Conservation (phyloP, 805 yeast genomes). For the Yamadazyma sp. region DNA sequence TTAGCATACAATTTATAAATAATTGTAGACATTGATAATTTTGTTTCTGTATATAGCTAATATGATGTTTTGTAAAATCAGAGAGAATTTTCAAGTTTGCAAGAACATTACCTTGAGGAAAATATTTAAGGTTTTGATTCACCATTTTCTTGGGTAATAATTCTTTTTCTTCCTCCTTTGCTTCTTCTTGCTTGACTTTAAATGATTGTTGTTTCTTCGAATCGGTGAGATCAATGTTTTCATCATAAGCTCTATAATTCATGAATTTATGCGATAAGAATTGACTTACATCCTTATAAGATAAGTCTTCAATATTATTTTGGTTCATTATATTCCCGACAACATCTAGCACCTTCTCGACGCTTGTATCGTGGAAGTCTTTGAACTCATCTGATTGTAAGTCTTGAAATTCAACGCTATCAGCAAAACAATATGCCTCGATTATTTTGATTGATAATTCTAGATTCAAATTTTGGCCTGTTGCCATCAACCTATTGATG, state of each 20-base stretch:
- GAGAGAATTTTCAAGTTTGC: slow-evolving; percentile 25
- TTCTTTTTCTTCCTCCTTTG: slow-evolving; percentile 5
- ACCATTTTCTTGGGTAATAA: slow-evolving; percentile 18
- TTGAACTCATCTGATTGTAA: slow-evolving; percentile 5
- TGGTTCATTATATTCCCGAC: slow-evolving; percentile 23
- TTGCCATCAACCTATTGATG: slow-evolving; percentile 24
- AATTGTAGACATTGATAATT: slow-evolving; percentile 19
- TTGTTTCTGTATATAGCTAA: slow-evolving; percentile 17
- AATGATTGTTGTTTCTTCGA: slow-evolving; percentile 6
- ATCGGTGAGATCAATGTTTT: slow-evolving; percentile 18
- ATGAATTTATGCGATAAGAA: slow-evolving; percentile 28
- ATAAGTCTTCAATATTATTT: slow-evolving; percentile 10
- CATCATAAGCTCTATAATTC: slow-evolving; percentile 23
- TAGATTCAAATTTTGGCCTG: slow-evolving; percentile 33
- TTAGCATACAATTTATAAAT: slow-evolving; percentile 35
- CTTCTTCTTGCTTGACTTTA: slow-evolving; percentile 12
- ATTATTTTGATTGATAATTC: slow-evolving; percentile 31
- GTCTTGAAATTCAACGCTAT: slow-evolving; percentile 5
- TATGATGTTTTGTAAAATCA: slow-evolving; percentile 21
- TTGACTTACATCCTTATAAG: slow-evolving; percentile 27
- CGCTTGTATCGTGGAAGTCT: slow-evolving; percentile 20
- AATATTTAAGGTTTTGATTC: slow-evolving; percentile 23
- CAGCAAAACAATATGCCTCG: slow-evolving; percentile 31
- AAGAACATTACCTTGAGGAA: slow-evolving; percentile 30
- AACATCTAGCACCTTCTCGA: slow-evolving; percentile 30